Evolutionary conservation across 1,284 basidiomycete genomes (phyloP).

Genomic region (Leccinum subfulvum): DNA sequence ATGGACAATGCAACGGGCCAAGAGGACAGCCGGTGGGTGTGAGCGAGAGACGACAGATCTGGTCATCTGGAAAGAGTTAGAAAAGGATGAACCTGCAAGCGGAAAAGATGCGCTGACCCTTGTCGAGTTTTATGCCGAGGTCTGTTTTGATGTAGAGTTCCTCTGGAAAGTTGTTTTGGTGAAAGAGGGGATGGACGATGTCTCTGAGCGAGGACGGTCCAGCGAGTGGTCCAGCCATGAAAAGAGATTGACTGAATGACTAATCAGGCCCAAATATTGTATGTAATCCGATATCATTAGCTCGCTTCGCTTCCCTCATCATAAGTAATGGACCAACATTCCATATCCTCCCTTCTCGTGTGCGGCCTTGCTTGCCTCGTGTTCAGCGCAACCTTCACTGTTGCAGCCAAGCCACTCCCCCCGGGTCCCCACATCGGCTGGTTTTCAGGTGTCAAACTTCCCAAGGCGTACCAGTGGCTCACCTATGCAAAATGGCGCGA

Average conservation of each 20-base stretch:
- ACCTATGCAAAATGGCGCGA: slow-evolving; percentile 46
- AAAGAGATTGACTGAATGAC: background rate
- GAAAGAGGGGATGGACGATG: slow-evolving; percentile 85
- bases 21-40: slow-evolving; percentile 84
- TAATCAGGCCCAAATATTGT: background rate
- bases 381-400: slow-evolving; percentile 5
- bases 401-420: slow-evolving; percentile 30
- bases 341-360: slow-evolving; percentile 4
- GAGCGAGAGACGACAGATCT: slow-evolving; percentile 84
- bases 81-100: background rate
- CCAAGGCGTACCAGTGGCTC: slow-evolving; percentile 45
- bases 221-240: slow-evolving; percentile 53
- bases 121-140: slow-evolving; percentile 87
- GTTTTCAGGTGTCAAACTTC: slow-evolving; percentile 37
- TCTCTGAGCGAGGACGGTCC: slow-evolving; percentile 69
- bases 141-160: slow-evolving; percentile 85
- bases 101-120: slow-evolving; percentile 52
- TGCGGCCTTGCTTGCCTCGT: slow-evolving; percentile 12
- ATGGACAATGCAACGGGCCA: slow-evolving; percentile 83
- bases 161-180: slow-evolving; percentile 87
- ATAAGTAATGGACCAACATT: background rate
- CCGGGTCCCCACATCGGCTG: slow-evolving; percentile 43
- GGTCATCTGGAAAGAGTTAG: slow-evolving; percentile 62
- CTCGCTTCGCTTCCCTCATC: background rate
- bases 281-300: background rate